A percentile compares a stretch with the other conserved stretches of the same genome.
Evolutionary conservation across 1,139 yeast genomes (phyloP).

Genomic region (Wickerhamomyces sp.): DNA sequence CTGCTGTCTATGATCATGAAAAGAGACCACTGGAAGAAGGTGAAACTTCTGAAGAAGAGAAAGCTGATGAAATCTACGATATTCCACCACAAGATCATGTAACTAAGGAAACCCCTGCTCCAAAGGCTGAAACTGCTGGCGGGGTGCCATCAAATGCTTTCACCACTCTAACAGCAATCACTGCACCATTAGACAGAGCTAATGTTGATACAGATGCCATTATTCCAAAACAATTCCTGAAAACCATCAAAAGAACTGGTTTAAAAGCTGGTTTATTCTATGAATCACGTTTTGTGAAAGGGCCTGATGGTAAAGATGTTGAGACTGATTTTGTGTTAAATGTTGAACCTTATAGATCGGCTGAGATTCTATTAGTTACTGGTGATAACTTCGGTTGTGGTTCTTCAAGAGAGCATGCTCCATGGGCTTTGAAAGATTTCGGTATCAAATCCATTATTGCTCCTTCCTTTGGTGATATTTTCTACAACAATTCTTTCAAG

Average conservation of each 20-base stretch:
- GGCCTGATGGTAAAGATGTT: constrained; percentile 65
- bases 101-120: constrained; percentile 32
- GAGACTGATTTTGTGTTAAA: constrained; percentile 87
- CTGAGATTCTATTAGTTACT: constrained; percentile 82
- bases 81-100: constrained; percentile 44
- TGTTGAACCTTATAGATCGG: constrained; percentile 71
- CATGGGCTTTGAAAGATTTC: constrained; percentile 97
- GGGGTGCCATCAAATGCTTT: constrained; percentile 71
- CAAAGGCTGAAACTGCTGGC: constrained; percentile 28
- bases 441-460: constrained; percentile 96
- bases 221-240: constrained; percentile 95
- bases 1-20: constrained; percentile 67
- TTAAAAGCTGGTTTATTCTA: constrained; percentile 82
- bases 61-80: constrained; percentile 50
- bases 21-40: constrained; percentile 46
- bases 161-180: constrained; percentile 69
- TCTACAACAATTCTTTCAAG: constrained; percentile 94
- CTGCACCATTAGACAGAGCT: constrained; percentile 92
- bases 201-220: constrained; percentile 98
- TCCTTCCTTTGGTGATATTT: constrained; percentile 96
- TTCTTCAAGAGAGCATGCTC: constrained; percentile 98
- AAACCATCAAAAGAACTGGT: constrained; percentile 96
- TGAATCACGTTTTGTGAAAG: constrained; percentile 77
- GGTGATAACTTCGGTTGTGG: constrained; percentile 99
- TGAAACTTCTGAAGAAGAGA: constrained; percentile 29